Base-by-base conservation (phyloP, 2,329 filamentous ascomycete species). In the Aspergillus sclerotialis region DNA sequence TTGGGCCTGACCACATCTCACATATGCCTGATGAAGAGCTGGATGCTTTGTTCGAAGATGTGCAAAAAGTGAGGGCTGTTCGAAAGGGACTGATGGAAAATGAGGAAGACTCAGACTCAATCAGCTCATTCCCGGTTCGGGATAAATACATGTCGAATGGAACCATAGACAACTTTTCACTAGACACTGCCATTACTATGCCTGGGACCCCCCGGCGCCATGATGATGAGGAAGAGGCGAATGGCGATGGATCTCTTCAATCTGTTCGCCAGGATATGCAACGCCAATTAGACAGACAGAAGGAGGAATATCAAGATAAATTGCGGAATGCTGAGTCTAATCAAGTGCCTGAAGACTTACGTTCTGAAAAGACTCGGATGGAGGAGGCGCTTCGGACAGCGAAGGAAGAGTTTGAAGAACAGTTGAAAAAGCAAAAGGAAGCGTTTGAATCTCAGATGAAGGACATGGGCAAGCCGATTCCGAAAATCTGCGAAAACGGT, bases 111-210 rank as follows among this genome's bases (percentile, higher is more conserved):
- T 78, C 81, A 35, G 92, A 98, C 46, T 95, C 90, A 0, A 77
- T 84, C 30, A 84, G 81, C 17, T 95, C 90, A 1, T 95, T 89
- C 53, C 82, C 87, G 2, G 72, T 89, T 18, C 76, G 92, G 33
- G 92, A 98, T 50, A 96, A 96, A 55, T 96, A 96, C 61, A 77
- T 94, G 67, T 95, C 89, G 3, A 92, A 84, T 36, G 90, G 90
- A 2, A 95, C 90, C 0, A 73, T 96, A 34, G 92, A 98, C 63
- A 95, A 94, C 56, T 92, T 95, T 52, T 96, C 90, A 2, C 71
- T 98, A 11, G 92, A 98, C 56, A 98, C 92, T 1, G 83, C 82
- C 9, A 71, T 98, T 32, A 98, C 92, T 0, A 88, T 95, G 73
- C 92, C 92, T 2, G 93, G 88, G 0, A 96, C 90, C 0, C 92